Percentiles rank a stretch among this genome's conserved stretches.
Evolutionary conservation across 2,329 filamentous ascomycete genomes (phyloP).

Genomic region (Aspergillus sergii): DNA sequence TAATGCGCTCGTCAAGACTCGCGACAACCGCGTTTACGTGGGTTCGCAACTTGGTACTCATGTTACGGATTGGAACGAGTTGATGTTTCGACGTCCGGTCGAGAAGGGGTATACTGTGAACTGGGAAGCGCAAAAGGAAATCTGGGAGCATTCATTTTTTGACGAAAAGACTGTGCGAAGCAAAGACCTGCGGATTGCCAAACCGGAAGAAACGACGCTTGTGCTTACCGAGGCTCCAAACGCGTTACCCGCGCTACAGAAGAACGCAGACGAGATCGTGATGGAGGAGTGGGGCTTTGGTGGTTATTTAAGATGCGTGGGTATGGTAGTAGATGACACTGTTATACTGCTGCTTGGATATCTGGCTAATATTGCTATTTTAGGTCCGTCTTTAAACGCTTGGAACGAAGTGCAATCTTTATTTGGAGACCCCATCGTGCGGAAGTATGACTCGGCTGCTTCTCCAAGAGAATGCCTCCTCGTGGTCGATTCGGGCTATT

Average conservation of each 20-base stretch:
- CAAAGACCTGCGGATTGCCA: conserved; percentile 43
- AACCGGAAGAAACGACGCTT: conserved; percentile 79
- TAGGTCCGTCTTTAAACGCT: conserved; percentile 75
- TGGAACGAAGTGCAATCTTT: conserved; percentile 76
- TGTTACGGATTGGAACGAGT: conserved; percentile 87
- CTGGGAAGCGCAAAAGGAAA: conserved; percentile 93
- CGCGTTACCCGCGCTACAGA: conserved; percentile 75
- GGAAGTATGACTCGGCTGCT: conserved; percentile 45
- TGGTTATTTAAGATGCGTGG: conserved; percentile 76
- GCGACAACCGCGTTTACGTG: conserved; percentile 76
- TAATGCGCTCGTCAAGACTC: conserved; percentile 85
- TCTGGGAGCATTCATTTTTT: conserved; percentile 91
- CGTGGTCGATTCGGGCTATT: conserved; percentile 89
- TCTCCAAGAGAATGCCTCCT: conserved; percentile 77
- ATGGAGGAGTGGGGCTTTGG: conserved; percentile 97
- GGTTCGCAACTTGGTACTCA: conserved; percentile 71
- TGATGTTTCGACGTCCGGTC: conserved; percentile 82
- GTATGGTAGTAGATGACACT: conserved; percentile 47
- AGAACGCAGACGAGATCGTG: conserved; percentile 92
- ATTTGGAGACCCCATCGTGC: conserved; percentile 60
- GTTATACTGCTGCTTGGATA: not conserved
- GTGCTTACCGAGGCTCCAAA: conserved; percentile 86
- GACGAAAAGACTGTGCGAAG: conserved; percentile 65
- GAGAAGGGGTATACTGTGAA: conserved; percentile 95
- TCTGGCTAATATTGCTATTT: not conserved